Percentiles rank a stretch among this genome's conserved stretches.
Evolutionary conservation across 805 yeast genomes (phyloP).

Genomic region (Kodamaea leandrae): DNA sequence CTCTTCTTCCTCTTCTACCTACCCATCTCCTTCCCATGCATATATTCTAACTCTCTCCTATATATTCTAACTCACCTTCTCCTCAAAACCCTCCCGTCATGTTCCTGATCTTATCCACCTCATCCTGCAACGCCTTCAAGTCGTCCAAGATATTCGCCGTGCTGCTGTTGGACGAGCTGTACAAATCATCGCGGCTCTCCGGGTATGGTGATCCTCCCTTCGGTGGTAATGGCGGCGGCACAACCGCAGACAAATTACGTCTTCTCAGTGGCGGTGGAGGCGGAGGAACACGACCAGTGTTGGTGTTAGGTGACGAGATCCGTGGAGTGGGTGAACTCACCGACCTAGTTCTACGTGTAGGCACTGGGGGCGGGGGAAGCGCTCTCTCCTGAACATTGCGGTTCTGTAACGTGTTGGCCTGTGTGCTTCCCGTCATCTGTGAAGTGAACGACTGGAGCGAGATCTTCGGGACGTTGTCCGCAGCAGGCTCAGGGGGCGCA

Average conservation of each 20-base stretch:
- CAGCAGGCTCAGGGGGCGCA: conserved; percentile 21
- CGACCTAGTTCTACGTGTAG: conserved; percentile 37
- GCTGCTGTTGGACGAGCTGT: conserved; percentile 24
- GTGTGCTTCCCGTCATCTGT: conserved; percentile 40
- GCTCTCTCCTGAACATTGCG: conserved; percentile 13
- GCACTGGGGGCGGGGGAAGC: conserved; percentile 36
- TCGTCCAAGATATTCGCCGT: conserved; percentile 60
- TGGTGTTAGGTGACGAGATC: conserved; percentile 9
- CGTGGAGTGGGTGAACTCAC: conserved; percentile 29
- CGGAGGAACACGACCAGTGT: conserved; percentile 27
- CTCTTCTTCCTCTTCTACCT: no score
- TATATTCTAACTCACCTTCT: no score
- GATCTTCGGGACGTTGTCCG: conserved; percentile 23
- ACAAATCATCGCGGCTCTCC: conserved; percentile 3
- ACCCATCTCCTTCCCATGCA: no score
- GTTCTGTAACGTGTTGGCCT: conserved; percentile 26
- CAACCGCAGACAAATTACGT: conserved; percentile 20
- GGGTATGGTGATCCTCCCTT: conserved; percentile 17
- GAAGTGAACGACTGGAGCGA: conserved; percentile 40
- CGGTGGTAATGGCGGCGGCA: conserved; percentile 32
- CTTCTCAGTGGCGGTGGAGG: conserved; percentile 44
- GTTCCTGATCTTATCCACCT: conserved; percentile 56
- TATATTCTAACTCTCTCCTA: no score
- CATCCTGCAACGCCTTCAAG: conserved; percentile 63
- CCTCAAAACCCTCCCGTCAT: conserved; percentile 48